Evolutionary conservation across 805 yeast genomes (phyloP).

Genomic region (Saturnispora dispora): DNA sequence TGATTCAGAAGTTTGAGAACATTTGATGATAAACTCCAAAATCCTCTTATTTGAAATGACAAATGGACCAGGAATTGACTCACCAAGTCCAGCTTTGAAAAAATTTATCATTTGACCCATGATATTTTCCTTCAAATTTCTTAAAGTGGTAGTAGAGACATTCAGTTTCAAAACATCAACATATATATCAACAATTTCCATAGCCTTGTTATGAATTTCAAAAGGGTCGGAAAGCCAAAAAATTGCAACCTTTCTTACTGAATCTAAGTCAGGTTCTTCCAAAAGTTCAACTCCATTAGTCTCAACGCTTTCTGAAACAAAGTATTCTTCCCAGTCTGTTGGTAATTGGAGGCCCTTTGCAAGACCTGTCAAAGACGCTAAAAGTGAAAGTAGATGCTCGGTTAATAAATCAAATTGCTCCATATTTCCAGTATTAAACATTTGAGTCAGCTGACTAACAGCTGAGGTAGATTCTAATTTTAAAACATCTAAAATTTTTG

Average conservation of each 20-base stretch:
- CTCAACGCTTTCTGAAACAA: constrained; percentile 9
- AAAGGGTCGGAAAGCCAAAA: constrained; percentile 32
- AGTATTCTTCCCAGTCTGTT: constrained; percentile 38
- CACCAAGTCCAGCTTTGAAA: constrained; percentile 56
- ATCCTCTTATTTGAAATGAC: constrained; percentile 37
- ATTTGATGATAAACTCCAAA: constrained; percentile 32
- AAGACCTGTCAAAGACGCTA: constrained; percentile 57
- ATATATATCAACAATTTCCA: constrained; percentile 34
- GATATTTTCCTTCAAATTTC: constrained; percentile 36
- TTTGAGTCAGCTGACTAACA: constrained; percentile 6
- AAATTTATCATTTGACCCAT: constrained; percentile 58
- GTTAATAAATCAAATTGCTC: constrained; percentile 22
- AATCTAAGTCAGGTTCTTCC: background rate
- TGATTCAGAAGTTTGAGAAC: constrained; percentile 22
- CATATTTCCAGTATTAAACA: constrained; percentile 1
- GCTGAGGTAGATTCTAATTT: constrained; percentile 16
- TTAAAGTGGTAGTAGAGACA: background rate
- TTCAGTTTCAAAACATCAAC: constrained; percentile 29
- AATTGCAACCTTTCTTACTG: background rate
- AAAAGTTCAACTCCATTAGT: background rate
- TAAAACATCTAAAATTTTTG: constrained; percentile 18
- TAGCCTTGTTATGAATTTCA: constrained; percentile 33
- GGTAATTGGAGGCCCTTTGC: constrained; percentile 63
- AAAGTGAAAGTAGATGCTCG: constrained; percentile 46
- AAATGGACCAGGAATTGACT: constrained; percentile 58